These are phyloP conservation scores for Acacia confusa DNA, from an alignment of 306 rosid species.

Conservation along the genomic window DNA sequence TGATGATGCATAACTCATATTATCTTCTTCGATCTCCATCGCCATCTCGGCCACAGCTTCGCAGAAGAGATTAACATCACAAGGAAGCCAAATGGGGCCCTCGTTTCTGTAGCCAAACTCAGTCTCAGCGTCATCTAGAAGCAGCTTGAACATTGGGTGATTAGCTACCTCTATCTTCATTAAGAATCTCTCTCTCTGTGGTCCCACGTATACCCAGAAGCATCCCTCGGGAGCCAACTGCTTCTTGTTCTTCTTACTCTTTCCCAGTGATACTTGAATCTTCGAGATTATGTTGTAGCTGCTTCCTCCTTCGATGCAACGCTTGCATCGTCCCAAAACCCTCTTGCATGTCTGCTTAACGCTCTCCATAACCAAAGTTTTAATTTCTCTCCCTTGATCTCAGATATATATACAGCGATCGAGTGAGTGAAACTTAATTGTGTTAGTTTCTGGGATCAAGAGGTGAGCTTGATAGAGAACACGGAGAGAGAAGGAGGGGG, in stretches of 20 bases:
- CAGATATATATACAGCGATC: no score
- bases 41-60: slow-evolving; percentile 48
- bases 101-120: slow-evolving; percentile 51
- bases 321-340: background rate
- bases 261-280: background rate
- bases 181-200: slow-evolving; percentile 41
- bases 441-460: background rate
- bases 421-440: background rate
- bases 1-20: background rate
- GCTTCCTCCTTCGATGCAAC: background rate
- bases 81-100: slow-evolving; percentile 63
- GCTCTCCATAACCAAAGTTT: background rate
- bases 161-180: slow-evolving; percentile 42
- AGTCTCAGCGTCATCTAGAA: slow-evolving; percentile 51
- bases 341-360: background rate
- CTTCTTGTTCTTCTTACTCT: background rate
- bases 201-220: slow-evolving; percentile 53
- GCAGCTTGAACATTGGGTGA: slow-evolving; percentile 48
- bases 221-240: slow-evolving; percentile 44
- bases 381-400: background rate
- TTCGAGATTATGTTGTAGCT: background rate
- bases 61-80: slow-evolving; percentile 47
- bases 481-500: background rate
- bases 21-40: background rate
- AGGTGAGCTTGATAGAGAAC: background rate